Evolutionary conservation across 2,329 filamentous ascomycete species (phyloP), one percentile per base, ranked within the genome.

Genomic region (Colletotrichum ledebouriae): DNA sequence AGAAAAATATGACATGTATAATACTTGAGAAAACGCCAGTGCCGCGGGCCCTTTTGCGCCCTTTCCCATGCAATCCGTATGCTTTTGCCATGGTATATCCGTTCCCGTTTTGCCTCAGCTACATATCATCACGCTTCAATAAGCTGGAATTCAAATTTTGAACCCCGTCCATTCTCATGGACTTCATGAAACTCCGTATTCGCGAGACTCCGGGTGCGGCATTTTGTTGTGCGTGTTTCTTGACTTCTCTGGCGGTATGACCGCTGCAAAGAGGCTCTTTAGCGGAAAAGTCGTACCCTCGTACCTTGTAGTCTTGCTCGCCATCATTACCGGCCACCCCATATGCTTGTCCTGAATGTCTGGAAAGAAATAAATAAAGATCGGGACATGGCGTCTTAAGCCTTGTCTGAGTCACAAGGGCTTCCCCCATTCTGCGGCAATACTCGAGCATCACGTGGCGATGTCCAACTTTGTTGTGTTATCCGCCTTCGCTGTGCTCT

Each of bases 41-140:
- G 34, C 37, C 15, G 29, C 29, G 41, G 49, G 49, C 22, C 33
- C 25, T 29, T 44, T 33, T 22, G 10, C 15, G 11, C 66, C 42
- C 41, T 39, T 50, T 52, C n/a, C 61, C 66, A 66, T 69, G 66
- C 66, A 69, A 69, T 29, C 62, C 62, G 66, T 69, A 57, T 69
- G 55, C 56, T 56, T 66, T 55, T 66, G 61, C 39, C 56, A 60
- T 66, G 66, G 66, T 60, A 56, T 55, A 56, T 49, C 62, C 52
- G 29, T 68, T 15, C 65, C 55, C 13, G 53, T 34, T 34, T 33
- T 39, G 20, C 46, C 22, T 33, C n/a, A 33, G 44, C 9, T 69
- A 49, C 60, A 66, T 66, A 29, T 46, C 66, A 44, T 60, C 22
- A 59, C 46, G 53, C 39, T 56, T 50, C 34, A 25, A 58, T 6